Evolutionary conservation across 176 grass and related monocot genomes (phyloP), one percentile per base, ranked within the genome.

Genomic region (Musa acuminata): DNA sequence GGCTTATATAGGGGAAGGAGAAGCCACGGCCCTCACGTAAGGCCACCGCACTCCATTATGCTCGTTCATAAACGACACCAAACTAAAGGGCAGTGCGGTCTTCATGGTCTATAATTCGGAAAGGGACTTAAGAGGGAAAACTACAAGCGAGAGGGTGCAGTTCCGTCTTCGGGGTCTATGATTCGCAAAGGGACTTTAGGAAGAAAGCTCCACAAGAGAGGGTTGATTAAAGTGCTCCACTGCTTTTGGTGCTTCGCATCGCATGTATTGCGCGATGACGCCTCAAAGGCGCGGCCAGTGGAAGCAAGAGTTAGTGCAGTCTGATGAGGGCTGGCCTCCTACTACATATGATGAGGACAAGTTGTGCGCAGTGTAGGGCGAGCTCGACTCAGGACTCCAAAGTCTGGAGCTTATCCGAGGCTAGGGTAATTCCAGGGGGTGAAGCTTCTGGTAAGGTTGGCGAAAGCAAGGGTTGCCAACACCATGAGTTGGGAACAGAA

Each of bases 291-390:
- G 16, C 67, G 43, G 49, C 43, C 67, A 69, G 67, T 69, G 67
- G 67, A 69, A 69, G 67, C 67, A 69, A 69, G 35, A 69, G 67
- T 69, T 69, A 69, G 67, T 69, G 67, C 67, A 70, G 25, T 70
- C 48, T 70, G 67, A 70, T 70, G 43, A 70, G 67, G 67, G 35
- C 29, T 50, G 67, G 48, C 43, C 35, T 70, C 29, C 26, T 69
- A 5, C 67, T 22, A 22, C 17, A 43, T 43, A 43, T 43, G 35
- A 20, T 70, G 67, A 70, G 19, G 48, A 50, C 35, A 69, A 69
- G 67, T 69, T 49, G 67, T 29, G 67, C 8, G 21, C 12, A 1
- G 67, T 51, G 35, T 43, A 43, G 35, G 35, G 35, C 35, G 35
- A 43, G 35, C 35, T 43, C 35, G 35, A 6, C 35, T 43, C 35